Conservation (phyloP, 345 rosid genomes). For the Salix viminalis region DNA sequence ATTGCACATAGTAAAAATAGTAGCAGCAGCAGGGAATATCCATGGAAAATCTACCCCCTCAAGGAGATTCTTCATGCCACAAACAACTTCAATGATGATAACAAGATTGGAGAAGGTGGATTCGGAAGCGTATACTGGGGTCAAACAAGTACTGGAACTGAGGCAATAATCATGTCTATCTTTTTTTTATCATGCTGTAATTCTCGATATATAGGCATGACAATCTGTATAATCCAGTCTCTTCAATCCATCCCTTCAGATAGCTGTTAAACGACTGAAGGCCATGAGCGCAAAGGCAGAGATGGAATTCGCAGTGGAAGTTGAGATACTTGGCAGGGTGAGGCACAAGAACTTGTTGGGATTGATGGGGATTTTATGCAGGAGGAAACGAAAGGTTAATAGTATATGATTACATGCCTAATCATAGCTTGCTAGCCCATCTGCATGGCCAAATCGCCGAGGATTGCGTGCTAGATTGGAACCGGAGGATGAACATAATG, state of each 20-base stretch:
- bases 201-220: not conserved
- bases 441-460: slow-evolving; percentile 59
- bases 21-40: slow-evolving; percentile 36
- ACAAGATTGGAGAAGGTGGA: slow-evolving; percentile 71
- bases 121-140: slow-evolving; percentile 73
- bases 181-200: not conserved
- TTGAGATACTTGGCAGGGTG: slow-evolving; percentile 68
- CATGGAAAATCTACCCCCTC: slow-evolving; percentile 52
- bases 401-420: slow-evolving; percentile 69
- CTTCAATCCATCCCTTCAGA: slow-evolving; percentile 21
- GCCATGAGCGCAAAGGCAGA: slow-evolving; percentile 62
- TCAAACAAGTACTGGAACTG: slow-evolving; percentile 53
- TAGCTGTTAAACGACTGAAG: slow-evolving; percentile 67
- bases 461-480: slow-evolving; percentile 60
- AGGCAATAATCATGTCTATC: slow-evolving; percentile 32
- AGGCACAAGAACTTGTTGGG: slow-evolving; percentile 60
- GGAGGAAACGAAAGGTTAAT: slow-evolving; percentile 65
- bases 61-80: slow-evolving; percentile 61
- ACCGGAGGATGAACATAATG: slow-evolving; percentile 42
- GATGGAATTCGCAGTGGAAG: slow-evolving; percentile 72
- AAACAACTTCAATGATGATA: slow-evolving; percentile 56
- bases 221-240: not conserved
- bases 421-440: slow-evolving; percentile 59
- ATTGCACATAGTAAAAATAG: slow-evolving; percentile 15
- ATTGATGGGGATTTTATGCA: slow-evolving; percentile 62